A percentile compares a stretch with the other conserved stretches of the same genome.
Conservation (phyloP, 768 basidiomycete genomes). For the Lactifluus piperatus region DNA sequence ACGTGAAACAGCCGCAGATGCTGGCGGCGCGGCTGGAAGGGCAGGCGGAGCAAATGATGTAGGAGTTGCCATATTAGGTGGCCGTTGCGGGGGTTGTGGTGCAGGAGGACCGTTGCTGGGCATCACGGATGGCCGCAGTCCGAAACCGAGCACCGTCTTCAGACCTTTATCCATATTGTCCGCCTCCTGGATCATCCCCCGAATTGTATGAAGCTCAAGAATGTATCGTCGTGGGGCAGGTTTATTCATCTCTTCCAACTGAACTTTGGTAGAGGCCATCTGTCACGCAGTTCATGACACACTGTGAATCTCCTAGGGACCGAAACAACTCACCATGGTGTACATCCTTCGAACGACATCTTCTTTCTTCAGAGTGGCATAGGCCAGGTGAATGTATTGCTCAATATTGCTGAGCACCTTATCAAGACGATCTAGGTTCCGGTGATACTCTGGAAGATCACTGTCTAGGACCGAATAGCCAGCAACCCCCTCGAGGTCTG, state of each 20-base stretch:
- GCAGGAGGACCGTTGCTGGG: not conserved
- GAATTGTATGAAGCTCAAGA: slow-evolving; percentile 18
- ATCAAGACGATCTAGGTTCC: slow-evolving; percentile 14
- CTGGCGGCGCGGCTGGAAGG: not conserved
- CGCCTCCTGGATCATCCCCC: slow-evolving; percentile 18
- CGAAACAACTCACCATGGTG: slow-evolving; percentile 1
- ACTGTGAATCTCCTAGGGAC: not conserved
- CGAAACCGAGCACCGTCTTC: not conserved
- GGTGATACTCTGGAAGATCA: slow-evolving; percentile 11
- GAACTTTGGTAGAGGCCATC: slow-evolving; percentile 12
- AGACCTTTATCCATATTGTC: slow-evolving; percentile 17
- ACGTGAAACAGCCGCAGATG: not conserved
- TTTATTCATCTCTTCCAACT: slow-evolving; percentile 10
- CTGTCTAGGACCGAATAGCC: not conserved
- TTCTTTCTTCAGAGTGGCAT: not conserved
- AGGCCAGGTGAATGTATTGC: slow-evolving; percentile 3
- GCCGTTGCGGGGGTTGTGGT: slow-evolving; percentile 5
- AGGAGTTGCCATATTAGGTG: not conserved
- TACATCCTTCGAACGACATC: slow-evolving; percentile 4
- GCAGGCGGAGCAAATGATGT: not conserved
- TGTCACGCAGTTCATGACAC: not conserved
- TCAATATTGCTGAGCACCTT: slow-evolving; percentile 1
- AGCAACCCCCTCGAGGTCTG: not conserved
- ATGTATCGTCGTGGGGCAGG: slow-evolving; percentile 15
- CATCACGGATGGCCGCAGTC: not conserved